phyloP scores from a whole-genome alignment of 768 basidiomycete genomes.

The Phallus indusiatus region DNA sequence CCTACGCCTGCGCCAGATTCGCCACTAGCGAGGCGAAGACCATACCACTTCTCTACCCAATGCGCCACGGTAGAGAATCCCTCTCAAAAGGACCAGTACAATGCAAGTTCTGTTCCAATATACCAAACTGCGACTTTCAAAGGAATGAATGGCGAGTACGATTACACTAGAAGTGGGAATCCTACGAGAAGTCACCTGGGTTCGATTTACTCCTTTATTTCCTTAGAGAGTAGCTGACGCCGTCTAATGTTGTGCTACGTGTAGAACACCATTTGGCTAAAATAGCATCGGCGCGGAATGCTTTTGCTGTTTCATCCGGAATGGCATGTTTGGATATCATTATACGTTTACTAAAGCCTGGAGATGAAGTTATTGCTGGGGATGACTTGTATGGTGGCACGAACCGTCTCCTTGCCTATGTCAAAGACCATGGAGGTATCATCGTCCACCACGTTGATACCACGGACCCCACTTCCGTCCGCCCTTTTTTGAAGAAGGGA shows the following conservation, averaged over 20 bases:
- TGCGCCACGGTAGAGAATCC: conserved; percentile 92
- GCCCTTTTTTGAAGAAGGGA: conserved; percentile 53
- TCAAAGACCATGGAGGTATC: conserved; percentile 80
- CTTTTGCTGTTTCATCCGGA: conserved; percentile 89
- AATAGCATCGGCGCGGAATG: conserved; percentile 86
- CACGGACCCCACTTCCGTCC: conserved; percentile 56
- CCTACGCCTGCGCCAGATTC: conserved; percentile 81
- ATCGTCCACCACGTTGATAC: conserved; percentile 91
- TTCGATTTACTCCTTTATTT: conserved; percentile 26
- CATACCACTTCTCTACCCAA: conserved; percentile 82
- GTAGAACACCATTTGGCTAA: conserved; percentile 95
- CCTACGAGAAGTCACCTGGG: conserved; percentile 93
- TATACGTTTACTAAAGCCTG: conserved; percentile 86
- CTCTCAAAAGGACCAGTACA: conserved; percentile 89
- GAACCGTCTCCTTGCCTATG: conserved; percentile 86
- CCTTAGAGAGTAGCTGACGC: neutral
- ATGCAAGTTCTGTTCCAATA: conserved; percentile 90
- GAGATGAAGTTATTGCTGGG: conserved; percentile 91
- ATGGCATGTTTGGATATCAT: conserved; percentile 98
- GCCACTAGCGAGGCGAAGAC: conserved; percentile 43
- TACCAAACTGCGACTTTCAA: conserved; percentile 99
- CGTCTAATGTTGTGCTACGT: conserved; percentile 9
- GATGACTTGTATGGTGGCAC: conserved; percentile 98
- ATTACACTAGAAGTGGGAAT: conserved; percentile 93
- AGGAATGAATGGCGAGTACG: conserved; percentile 80